Evolutionary conservation across 2,329 filamentous ascomycete genomes (phyloP), one percentile per base, ranked within the genome.

Genomic region (Sphaceloma murrayae): DNA sequence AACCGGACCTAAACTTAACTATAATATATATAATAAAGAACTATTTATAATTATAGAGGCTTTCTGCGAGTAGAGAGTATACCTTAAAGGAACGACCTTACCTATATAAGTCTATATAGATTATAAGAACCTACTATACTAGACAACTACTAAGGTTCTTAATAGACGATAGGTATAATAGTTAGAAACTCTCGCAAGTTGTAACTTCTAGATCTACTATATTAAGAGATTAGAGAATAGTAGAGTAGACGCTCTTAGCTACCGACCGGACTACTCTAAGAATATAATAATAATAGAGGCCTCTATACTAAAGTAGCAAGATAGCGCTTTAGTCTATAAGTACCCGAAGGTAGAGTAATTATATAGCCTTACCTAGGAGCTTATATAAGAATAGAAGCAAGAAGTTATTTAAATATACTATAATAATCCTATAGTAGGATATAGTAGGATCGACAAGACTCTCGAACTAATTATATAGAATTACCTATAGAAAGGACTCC

Each of bases 11-110:
- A 32, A 52, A 32, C 17, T 11, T 10, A 42, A 45, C 22, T 52
- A 52, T 17, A 24, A 45, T 10, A 46, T 43, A 2, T 46, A 50
- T 44, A 34, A 52, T 34, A 33, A 51, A 13, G 42, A 50, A 33
- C 39, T 52, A 9, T 21, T 50, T 42, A 40, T 24, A 19, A 47
- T 52, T 32, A 33, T 52, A 5, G 29, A 47, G 6, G n/a, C 19
- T 9, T 52, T 53, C 22, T 44, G 44, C 7, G 22, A 46, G 14
- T 50, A 39, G 46, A 5, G 27, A 5, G 11, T 46, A 18, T 48
- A 48, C 36, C 36, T 46, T 2, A 21, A 50, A 29, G 38, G 48
- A 16, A 30, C 18, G 5, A 14, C 10, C 18, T n/a, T 34, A 24
- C n/a, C 31, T 16, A 18, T 38, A 18, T 19, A 44, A 18, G 31